These are phyloP conservation scores for Fusarium begoniae DNA, from an alignment of 2,329 filamentous ascomycete species.

Conservation along the genomic window DNA sequence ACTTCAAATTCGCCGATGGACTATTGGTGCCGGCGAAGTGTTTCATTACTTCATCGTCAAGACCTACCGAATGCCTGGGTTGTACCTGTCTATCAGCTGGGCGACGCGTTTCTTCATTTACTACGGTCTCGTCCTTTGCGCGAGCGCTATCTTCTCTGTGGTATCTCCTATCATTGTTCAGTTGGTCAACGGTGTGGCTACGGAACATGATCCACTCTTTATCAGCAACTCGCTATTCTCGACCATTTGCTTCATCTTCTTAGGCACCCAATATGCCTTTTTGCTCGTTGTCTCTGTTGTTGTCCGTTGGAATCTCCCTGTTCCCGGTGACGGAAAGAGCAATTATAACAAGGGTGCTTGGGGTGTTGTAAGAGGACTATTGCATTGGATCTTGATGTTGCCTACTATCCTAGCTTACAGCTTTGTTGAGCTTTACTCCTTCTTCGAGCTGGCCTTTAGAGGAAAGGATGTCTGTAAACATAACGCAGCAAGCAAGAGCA, in stretches of 20 bases:
- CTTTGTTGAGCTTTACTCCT: conserved; percentile 28
- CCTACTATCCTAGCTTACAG: conserved; percentile 29
- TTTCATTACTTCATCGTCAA: conserved; percentile 36
- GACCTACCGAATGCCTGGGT: conserved; percentile 22
- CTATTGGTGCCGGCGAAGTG: conserved; percentile 31
- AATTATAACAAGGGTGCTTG: conserved; percentile 4
- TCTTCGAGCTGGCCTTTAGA: conserved; percentile 27
- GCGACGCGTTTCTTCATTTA: conserved; percentile 26
- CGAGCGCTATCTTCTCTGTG: conserved; percentile 24
- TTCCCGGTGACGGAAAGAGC: neutral
- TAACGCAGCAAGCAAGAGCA: conserved; percentile 22
- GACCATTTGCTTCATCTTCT: conserved; percentile 15
- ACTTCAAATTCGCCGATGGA: conserved; percentile 30
- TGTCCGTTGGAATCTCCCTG: conserved; percentile 17
- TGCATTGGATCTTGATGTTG: conserved; percentile 27
- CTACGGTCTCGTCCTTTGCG: conserved; percentile 25
- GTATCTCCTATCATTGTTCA: conserved; percentile 18
- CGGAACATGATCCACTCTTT: conserved; percentile 6
- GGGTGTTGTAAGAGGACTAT: conserved; percentile 7
- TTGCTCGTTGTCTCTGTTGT: conserved; percentile 9
- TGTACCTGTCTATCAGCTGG: conserved; percentile 23
- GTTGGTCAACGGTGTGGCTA: conserved; percentile 7
- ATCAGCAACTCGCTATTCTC: conserved; percentile 9
- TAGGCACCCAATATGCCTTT: conserved; percentile 19
- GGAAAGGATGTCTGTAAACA: conserved; percentile 28